These are phyloP conservation scores for Sextonia rubra DNA, from an alignment of 164 flowering plant species.

Conservation along the genomic window DNA sequence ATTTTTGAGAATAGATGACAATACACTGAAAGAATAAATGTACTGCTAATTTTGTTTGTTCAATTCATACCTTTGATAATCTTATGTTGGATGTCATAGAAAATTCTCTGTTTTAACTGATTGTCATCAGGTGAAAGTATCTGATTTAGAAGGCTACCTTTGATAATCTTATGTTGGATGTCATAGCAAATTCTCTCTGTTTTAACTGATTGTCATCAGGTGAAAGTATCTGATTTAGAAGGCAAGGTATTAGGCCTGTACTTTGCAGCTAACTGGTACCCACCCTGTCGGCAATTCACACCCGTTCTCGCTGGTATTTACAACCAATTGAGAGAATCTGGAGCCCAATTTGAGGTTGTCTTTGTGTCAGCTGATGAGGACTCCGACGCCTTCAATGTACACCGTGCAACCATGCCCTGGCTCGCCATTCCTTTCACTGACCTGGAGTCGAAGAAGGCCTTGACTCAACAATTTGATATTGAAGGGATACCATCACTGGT, in stretches of 20 bases:
- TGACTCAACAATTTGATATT: constrained; percentile 23
- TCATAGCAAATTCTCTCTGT: too few relatives aligned
- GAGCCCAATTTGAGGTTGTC: constrained; percentile 26
- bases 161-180: too few relatives aligned
- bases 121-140: constrained; percentile 23
- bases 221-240: constrained; percentile 21
- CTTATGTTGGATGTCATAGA: too few relatives aligned
- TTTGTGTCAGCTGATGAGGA: constrained; percentile 35
- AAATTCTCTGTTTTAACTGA: too few relatives aligned
- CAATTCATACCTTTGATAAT: too few relatives aligned
- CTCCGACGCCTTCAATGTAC: constrained; percentile 15
- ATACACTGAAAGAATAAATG: too few relatives aligned
- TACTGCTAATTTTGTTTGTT: too few relatives aligned
- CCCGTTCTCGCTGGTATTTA: constrained; percentile 20
- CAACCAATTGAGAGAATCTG: constrained; percentile 18
- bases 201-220: constrained; percentile 13
- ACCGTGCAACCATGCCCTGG: constrained; percentile 32
- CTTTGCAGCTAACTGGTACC: constrained; percentile 35
- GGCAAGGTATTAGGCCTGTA: constrained; percentile 27
- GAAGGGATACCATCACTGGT: constrained; percentile 31
- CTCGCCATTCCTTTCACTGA: constrained; percentile 32
- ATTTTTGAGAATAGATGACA: too few relatives aligned
- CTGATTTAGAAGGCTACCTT: constrained; percentile 22
- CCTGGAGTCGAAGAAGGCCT: constrained; percentile 23
- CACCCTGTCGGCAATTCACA: constrained; percentile 25